A percentile compares a stretch with the other conserved stretches of the same genome.
phyloP scores from a whole-genome alignment of 176 grass and related monocot genomes.

The Secale cereale region DNA sequence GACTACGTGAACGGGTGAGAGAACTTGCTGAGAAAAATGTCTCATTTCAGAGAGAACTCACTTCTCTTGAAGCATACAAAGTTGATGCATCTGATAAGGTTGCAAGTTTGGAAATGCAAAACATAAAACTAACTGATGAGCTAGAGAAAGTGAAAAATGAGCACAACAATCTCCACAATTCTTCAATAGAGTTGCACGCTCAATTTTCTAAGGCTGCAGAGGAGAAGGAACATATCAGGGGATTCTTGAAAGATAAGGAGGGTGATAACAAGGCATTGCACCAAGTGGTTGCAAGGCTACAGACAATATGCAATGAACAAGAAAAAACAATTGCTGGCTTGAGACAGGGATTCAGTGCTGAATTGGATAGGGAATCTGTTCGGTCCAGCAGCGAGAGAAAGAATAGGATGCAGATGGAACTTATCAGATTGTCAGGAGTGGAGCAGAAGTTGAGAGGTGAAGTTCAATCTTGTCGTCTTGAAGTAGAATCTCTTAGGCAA shows the following conservation, averaged over 20 bases:
- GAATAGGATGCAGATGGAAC: constrained; percentile 60
- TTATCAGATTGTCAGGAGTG: constrained; percentile 65
- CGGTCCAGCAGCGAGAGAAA: constrained; percentile 23
- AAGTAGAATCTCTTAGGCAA: constrained; percentile 69
- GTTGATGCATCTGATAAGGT: constrained; percentile 26
- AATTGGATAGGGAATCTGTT: constrained; percentile 44
- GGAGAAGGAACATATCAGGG: constrained; percentile 48
- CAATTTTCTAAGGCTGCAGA: constrained; percentile 44
- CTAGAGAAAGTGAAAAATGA: constrained; percentile 45
- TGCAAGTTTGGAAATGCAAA: constrained; percentile 44
- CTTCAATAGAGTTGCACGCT: constrained; percentile 48
- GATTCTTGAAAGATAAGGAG: constrained; percentile 77
- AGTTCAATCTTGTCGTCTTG: constrained; percentile 51
- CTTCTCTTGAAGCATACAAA: constrained; percentile 58
- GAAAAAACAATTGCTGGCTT: constrained; percentile 76
- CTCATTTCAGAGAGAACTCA: constrained; percentile 86
- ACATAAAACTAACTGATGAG: constrained; percentile 43
- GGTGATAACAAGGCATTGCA: constrained; percentile 58
- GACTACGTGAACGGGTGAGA: constrained; percentile 77
- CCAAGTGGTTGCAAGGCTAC: constrained; percentile 64
- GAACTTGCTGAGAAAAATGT: constrained; percentile 97
- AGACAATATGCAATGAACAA: constrained; percentile 68
- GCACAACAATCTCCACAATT: constrained; percentile 48
- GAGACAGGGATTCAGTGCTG: constrained; percentile 43
- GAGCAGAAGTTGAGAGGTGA: constrained; percentile 81